These are phyloP conservation scores for Ophiostoma sp. DNA, from an alignment of 2,329 filamentous ascomycete species.

Conservation along the genomic window DNA sequence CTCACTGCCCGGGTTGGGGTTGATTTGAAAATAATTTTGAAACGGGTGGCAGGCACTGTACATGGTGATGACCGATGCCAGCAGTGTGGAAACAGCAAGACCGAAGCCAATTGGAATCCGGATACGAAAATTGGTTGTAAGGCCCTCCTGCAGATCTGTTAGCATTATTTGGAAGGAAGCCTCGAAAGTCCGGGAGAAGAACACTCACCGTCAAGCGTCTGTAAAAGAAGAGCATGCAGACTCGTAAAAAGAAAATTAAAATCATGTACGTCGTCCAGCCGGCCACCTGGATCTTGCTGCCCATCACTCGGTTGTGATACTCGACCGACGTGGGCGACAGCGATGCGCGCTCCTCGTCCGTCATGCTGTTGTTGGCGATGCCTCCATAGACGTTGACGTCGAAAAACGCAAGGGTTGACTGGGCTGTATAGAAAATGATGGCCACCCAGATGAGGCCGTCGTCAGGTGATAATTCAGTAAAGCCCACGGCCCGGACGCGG, in stretches of 20 bases:
- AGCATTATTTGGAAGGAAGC: background rate
- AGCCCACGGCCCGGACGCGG: conserved; percentile 38
- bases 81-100: background rate
- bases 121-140: conserved; percentile 23
- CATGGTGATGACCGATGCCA: conserved; percentile 14
- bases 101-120: conserved; percentile 23
- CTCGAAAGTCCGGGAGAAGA: background rate
- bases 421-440: conserved; percentile 52
- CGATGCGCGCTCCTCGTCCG: conserved; percentile 46
- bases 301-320: conserved; percentile 44
- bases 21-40: conserved; percentile 29
- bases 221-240: conserved; percentile 57
- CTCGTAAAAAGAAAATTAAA: conserved; percentile 55
- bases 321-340: conserved; percentile 47
- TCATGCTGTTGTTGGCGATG: conserved; percentile 57
- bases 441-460: conserved; percentile 41
- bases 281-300: conserved; percentile 53
- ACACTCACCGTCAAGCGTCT: conserved; percentile 45
- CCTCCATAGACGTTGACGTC: conserved; percentile 50
- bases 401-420: conserved; percentile 50
- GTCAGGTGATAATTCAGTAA: conserved; percentile 38
- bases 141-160: background rate
- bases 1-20: conserved; percentile 31
- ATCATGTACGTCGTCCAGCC: conserved; percentile 57
- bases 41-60: conserved; percentile 25